Conservation (phyloP, 371 early-diverging fungal species). For the Mortierella sp. region DNA sequence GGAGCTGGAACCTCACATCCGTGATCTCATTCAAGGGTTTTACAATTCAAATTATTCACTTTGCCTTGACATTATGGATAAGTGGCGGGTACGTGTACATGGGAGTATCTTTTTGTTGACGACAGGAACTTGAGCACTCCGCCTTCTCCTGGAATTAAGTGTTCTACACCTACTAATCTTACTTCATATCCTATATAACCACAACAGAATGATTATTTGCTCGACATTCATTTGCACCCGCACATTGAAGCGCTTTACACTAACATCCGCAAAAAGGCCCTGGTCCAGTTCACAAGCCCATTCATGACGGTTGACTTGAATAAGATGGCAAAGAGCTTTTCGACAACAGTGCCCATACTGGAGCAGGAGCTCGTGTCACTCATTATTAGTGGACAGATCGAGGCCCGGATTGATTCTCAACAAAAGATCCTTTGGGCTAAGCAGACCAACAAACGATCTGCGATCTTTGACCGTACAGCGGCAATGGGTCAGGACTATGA, state of each 20-base stretch:
- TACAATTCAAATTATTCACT: constrained; percentile 78
- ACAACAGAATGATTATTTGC: constrained; percentile 65
- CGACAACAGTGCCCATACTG: constrained; percentile 63
- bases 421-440: constrained; percentile 79
- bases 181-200: background rate
- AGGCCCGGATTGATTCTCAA: constrained; percentile 86
- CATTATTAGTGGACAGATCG: constrained; percentile 73
- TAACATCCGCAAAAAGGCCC: constrained; percentile 79
- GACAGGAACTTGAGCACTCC: background rate
- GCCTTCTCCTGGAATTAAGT: background rate
- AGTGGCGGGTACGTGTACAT: constrained; percentile 63
- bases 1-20: constrained; percentile 83
- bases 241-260: constrained; percentile 74
- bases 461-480: constrained; percentile 70
- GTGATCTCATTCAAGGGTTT: constrained; percentile 75
- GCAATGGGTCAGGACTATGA: constrained; percentile 71
- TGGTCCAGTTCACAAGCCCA: constrained; percentile 86
- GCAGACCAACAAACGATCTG: constrained; percentile 68
- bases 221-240: constrained; percentile 79
- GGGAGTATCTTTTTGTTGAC: no score
- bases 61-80: constrained; percentile 75
- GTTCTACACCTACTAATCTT: background rate
- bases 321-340: constrained; percentile 82
- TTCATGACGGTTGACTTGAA: constrained; percentile 82
- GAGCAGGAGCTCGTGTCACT: constrained; percentile 76